Conservation (phyloP, 495 filamentous ascomycete genomes). For the Aspergillus heteromorphus region DNA sequence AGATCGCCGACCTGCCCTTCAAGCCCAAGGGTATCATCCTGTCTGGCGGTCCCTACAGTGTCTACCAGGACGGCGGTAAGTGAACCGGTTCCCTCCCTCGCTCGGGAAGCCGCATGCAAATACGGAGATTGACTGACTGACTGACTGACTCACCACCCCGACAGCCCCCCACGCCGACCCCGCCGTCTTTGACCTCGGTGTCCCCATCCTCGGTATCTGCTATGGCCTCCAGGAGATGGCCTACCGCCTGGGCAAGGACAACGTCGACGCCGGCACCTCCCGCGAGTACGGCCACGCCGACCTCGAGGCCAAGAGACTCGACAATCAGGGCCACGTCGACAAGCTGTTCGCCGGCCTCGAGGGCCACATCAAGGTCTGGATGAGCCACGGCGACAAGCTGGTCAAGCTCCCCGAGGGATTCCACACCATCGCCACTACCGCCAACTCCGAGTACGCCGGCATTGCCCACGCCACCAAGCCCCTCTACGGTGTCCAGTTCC, state of each 20-base stretch:
- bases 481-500: conserved; percentile 69
- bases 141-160: neutral
- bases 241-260: conserved; percentile 59
- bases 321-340: conserved; percentile 51
- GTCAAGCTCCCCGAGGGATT: conserved; percentile 65
- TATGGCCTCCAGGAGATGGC: conserved; percentile 83
- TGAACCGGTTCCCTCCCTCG: neutral
- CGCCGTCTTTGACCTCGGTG: conserved; percentile 68
- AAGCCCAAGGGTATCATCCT: conserved; percentile 79
- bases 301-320: conserved; percentile 45
- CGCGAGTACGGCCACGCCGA: conserved; percentile 69
- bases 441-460: conserved; percentile 71
- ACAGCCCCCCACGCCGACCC: conserved; percentile 70
- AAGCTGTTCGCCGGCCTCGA: conserved; percentile 66
- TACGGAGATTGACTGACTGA: neutral
- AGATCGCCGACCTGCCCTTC: conserved; percentile 70
- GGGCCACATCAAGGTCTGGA: conserved; percentile 66
- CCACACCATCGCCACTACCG: conserved; percentile 63
- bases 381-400: conserved; percentile 87
- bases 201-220: conserved; percentile 74
- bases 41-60: conserved; percentile 64
- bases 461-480: conserved; percentile 70
- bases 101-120: neutral
- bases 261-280: conserved; percentile 67
- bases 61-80: conserved; percentile 56